phyloP scores from a whole-genome alignment of 345 rosid genomes.

The Erucastrum elatum region DNA sequence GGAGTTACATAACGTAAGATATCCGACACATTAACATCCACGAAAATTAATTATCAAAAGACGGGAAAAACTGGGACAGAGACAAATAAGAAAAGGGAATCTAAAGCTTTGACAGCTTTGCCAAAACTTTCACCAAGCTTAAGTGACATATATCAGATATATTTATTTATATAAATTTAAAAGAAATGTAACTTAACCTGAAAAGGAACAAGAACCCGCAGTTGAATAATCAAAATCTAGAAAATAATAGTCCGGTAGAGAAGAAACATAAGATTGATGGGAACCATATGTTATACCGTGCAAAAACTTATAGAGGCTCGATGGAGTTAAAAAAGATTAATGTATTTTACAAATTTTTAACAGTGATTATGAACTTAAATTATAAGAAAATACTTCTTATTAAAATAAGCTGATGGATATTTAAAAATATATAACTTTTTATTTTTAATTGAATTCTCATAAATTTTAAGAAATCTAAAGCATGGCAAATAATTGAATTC shows the following conservation, averaged over 20 bases:
- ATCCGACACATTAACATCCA: constrained; percentile 11
- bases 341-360: background rate
- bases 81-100: constrained; percentile 3
- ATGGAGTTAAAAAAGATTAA: background rate
- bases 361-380: background rate
- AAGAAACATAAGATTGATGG: background rate
- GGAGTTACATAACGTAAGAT: constrained; percentile 12
- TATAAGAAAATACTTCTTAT: background rate
- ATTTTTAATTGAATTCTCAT: background rate
- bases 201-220: constrained; percentile 11
- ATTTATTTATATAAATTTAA: background rate
- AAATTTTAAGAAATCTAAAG: background rate
- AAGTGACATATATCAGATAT: background rate
- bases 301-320: background rate
- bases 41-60: background rate
- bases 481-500: background rate
- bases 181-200: constrained; percentile 3
- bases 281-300: background rate
- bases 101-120: constrained; percentile 8
- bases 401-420: background rate
- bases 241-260: background rate
- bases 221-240: background rate
- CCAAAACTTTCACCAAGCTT: background rate
- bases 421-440: background rate
- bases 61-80: background rate